Evolutionary conservation across 2,329 filamentous ascomycete genomes (phyloP), one percentile per base, ranked within the genome.

Genomic region (Dothistroma pini): DNA sequence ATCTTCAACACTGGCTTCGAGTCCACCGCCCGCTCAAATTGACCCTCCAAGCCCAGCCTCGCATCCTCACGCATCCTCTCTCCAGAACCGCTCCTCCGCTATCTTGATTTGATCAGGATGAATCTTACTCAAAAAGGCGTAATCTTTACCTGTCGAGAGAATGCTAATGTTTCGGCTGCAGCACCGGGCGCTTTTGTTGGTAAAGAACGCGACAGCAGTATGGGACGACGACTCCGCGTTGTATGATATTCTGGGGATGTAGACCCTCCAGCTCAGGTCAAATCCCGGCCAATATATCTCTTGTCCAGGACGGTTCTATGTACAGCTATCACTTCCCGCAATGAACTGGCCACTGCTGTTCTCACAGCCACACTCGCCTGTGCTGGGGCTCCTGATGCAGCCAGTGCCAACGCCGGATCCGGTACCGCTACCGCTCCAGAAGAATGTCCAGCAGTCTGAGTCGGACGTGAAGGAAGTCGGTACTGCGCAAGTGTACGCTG

Each of bases 111-210:
- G 73, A 1, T 67, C 67, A 0, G 82, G 82, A 66, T 80, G 75
- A 54, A 85, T 84, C 70, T 80, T 75, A 66, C 84, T 82, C 48
- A 85, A 69, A 19, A 84, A 62, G 14, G 66, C 71, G 66, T 82
- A 83, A 66, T 84, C 78, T 54, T 81, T 75, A 60, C 69, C 68
- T 1, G 82, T 64, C 5, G 83, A 63, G 0, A 78, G 78, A 31
- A 70, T 68, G 57, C 80, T 79, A 0, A 29, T 3, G 2, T 29
- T 6, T 29, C 25, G 25, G 25, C 25, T 29, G 25, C 2, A 29
- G 25, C 25, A 29, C 72, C 74, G 0, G 75, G 76, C 1, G 77
- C 78, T 57, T 76, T 57, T 51, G 72, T 75, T 73, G 76, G 84
- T 56, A 79, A 61, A 58, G 76, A 80, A 78, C 81, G 84, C 34